phyloP scores from a whole-genome alignment of 768 basidiomycete species.

The Russula lepida region DNA sequence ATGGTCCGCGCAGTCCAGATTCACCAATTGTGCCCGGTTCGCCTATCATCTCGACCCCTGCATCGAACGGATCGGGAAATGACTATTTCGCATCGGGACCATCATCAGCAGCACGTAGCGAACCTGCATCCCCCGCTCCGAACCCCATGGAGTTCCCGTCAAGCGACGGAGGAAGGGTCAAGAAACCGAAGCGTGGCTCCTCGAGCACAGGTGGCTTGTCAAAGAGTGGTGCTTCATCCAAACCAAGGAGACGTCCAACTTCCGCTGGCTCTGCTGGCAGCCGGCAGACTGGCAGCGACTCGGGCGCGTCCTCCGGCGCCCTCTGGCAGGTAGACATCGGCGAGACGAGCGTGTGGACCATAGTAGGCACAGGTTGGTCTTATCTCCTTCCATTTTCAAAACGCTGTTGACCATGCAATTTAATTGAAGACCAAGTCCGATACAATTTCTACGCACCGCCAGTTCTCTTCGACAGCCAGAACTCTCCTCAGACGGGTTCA shows the following conservation, averaged over 20 bases:
- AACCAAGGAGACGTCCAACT: slow-evolving; percentile 62
- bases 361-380: slow-evolving; percentile 75
- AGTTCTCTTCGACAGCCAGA: slow-evolving; percentile 72
- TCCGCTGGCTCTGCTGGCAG: slow-evolving; percentile 43
- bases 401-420: background rate
- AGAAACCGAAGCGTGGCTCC: slow-evolving; percentile 68
- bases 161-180: slow-evolving; percentile 80
- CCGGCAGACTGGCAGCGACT: slow-evolving; percentile 61
- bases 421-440: slow-evolving; percentile 66
- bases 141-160: slow-evolving; percentile 61
- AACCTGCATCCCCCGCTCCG: slow-evolving; percentile 49
- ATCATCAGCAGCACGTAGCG: slow-evolving; percentile 42
- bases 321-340: slow-evolving; percentile 88
- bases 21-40: slow-evolving; percentile 52
- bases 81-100: slow-evolving; percentile 58
- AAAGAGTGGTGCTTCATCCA: slow-evolving; percentile 45
- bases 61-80: slow-evolving; percentile 37
- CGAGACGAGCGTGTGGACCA: slow-evolving; percentile 91
- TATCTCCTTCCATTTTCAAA: slow-evolving; percentile 19
- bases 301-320: slow-evolving; percentile 66
- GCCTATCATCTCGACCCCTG: slow-evolving; percentile 57
- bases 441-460: slow-evolving; percentile 93
- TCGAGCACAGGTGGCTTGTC: slow-evolving; percentile 58
- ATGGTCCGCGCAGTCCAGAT: slow-evolving; percentile 37
- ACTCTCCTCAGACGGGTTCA: slow-evolving; percentile 57